Base-by-base conservation (phyloP, 2,329 filamentous ascomycete species). In the Hansfordia pulvinata region DNA sequence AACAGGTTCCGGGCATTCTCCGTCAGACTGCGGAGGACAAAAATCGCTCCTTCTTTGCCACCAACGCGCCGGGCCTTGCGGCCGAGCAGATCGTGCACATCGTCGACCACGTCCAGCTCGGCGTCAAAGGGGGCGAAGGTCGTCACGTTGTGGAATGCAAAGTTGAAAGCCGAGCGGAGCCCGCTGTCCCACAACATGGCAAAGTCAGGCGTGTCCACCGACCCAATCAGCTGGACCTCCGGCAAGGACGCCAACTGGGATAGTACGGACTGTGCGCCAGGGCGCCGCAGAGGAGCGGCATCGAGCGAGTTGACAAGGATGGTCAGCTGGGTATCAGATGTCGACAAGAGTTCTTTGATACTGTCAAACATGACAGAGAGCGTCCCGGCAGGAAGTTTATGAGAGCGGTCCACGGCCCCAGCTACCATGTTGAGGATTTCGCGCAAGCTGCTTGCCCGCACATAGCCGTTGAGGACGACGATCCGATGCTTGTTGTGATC, bases 1-100 rank as follows among this genome's bases (percentile, higher is more conserved):
- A 93, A 98, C 15, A 98, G 53, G 32, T 75, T 84, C 49, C 82
- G 76, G 1, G 90, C 90, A 44, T 96, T 96, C 52, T 93, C 85
- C 0, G 90, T 86, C 34, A 98, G 56, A 50, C 78, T 88, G 43
- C 81, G 82, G 28, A 98, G 60, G 29, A 98, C 90, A 45, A 90
- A 96, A 5, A 75, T 76, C 2, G 94, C 82, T 35, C 90, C 90
- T 43, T 94, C 88, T 45, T 85, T 81, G 23, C 90, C 90, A 28
- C 84, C 85, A 6, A 88, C 68, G 21, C 83, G 73, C 27, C 80
- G 67, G 13, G 82, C 75, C 40, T 76, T 84, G 28, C 84, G 73
- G 24, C 86, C 85, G 0, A 96, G 68, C 1, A 94, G 65, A 42
- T 82, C 76, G 48, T 93, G 82, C 10, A 96, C 85, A 35, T 85